These are phyloP conservation scores for Arachnopeziza araneosa DNA, from an alignment of 2,329 filamentous ascomycete genomes.

Conservation along the genomic window DNA sequence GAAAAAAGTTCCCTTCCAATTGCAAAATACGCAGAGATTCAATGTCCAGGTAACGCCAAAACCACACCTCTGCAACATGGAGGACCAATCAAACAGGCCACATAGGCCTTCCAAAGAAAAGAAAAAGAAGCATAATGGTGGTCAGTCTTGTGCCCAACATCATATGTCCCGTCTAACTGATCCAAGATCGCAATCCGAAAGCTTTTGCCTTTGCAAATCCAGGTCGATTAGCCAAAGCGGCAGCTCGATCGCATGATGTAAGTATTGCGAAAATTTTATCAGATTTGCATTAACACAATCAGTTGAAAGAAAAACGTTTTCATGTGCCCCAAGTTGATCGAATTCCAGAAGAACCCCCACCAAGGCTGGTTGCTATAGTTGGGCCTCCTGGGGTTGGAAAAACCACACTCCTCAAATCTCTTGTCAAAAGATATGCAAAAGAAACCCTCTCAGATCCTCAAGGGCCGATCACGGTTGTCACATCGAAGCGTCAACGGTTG, in stretches of 20 bases:
- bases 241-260: conserved; percentile 50
- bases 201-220: conserved; percentile 33
- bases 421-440: conserved; percentile 92
- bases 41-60: conserved; percentile 1
- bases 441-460: conserved; percentile 86
- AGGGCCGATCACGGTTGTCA: conserved; percentile 92
- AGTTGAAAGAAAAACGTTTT: conserved; percentile 92
- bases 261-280: conserved; percentile 8
- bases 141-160: conserved; percentile 32
- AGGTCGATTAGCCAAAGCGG: conserved; percentile 33
- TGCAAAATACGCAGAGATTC: conserved; percentile 4
- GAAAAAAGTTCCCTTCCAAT: conserved; percentile 13
- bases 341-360: conserved; percentile 89
- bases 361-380: conserved; percentile 87
- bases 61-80: conserved; percentile 46
- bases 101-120: conserved; percentile 88
- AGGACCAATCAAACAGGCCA: conserved; percentile 76
- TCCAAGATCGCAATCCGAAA: conserved; percentile 32
- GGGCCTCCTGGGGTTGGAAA: conserved; percentile 94
- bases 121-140: conserved; percentile 63
- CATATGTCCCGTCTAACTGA: not conserved
- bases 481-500: conserved; percentile 88
- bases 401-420: conserved; percentile 89
- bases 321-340: conserved; percentile 97
- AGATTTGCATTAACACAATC: conserved; percentile 8